A percentile compares a stretch with the other conserved stretches of the same genome.
These are phyloP conservation scores for Hypomontagnella submonticulosa DNA, from an alignment of 495 filamentous ascomycete genomes.

Conservation along the genomic window DNA sequence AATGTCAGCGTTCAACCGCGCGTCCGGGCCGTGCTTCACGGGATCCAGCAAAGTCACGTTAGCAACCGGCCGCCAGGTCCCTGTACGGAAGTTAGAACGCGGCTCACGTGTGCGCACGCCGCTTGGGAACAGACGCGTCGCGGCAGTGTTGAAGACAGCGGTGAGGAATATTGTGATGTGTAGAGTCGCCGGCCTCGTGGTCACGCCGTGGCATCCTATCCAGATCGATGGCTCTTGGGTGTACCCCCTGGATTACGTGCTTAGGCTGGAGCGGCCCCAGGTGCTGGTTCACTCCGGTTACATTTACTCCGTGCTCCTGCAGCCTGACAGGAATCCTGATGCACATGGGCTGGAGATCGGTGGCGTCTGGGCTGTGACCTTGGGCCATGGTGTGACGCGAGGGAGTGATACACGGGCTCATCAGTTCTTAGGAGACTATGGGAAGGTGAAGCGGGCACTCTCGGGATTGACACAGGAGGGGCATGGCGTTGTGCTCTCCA, in stretches of 20 bases:
- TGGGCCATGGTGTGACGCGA: constrained; percentile 55
- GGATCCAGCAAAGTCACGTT: constrained; percentile 48
- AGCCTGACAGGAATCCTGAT: constrained; percentile 49
- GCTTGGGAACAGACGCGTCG: constrained; percentile 47
- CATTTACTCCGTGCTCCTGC: constrained; percentile 57
- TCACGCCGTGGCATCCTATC: constrained; percentile 60
- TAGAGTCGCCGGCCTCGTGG: constrained; percentile 37
- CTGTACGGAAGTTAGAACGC: constrained; percentile 40
- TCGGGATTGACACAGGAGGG: constrained; percentile 35
- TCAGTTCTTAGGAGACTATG: constrained; percentile 56
- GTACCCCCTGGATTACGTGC: constrained; percentile 49
- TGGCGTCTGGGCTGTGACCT: constrained; percentile 56
- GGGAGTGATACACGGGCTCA: constrained; percentile 53
- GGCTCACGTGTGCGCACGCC: constrained; percentile 55
- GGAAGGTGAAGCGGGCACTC: constrained; percentile 46
- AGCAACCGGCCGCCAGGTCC: constrained; percentile 38
- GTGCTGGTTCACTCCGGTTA: constrained; percentile 50
- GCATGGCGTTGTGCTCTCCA: constrained; percentile 49
- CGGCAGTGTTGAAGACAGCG: constrained; percentile 51
- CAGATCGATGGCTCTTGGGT: constrained; percentile 40
- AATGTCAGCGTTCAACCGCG: constrained; percentile 49
- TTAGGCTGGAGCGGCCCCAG: constrained; percentile 12
- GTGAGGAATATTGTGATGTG: constrained; percentile 41
- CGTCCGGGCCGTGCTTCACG: constrained; percentile 52
- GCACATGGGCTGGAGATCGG: constrained; percentile 55